Conservation (phyloP, 257 asterid genomes). For the Solanum clarkiae region DNA sequence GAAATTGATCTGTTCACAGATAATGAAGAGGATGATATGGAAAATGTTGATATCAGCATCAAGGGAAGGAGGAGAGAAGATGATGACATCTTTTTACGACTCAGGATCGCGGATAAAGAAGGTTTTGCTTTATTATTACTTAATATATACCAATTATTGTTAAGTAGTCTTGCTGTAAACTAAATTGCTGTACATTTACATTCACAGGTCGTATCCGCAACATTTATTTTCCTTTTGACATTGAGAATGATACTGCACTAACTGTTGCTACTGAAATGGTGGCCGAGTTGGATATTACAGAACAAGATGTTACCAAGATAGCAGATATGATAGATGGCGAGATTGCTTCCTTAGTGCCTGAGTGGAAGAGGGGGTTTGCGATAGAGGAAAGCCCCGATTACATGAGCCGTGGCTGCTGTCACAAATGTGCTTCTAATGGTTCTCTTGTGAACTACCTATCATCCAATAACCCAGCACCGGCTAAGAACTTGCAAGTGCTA, state of each 20-base stretch:
- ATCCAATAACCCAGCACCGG: constrained; percentile 14
- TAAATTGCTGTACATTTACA: neutral
- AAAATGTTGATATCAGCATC: constrained; percentile 45
- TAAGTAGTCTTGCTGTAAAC: neutral
- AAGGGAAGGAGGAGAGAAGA: constrained; percentile 61
- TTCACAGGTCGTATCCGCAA: constrained; percentile 67
- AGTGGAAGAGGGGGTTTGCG: constrained; percentile 48
- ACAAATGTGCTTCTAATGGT: constrained; percentile 32
- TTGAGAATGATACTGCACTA: constrained; percentile 56
- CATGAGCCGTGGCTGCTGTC: constrained; percentile 16
- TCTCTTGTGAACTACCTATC: constrained; percentile 12
- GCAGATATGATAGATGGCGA: constrained; percentile 78
- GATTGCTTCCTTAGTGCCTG: constrained; percentile 59
- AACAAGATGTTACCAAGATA: constrained; percentile 69
- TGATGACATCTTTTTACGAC: constrained; percentile 53
- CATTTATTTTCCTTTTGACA: constrained; percentile 73
- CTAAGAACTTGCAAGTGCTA: constrained; percentile 26
- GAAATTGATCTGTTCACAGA: constrained; percentile 44
- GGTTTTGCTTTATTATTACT: constrained; percentile 24
- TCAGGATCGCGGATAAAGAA: constrained; percentile 78
- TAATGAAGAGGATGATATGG: constrained; percentile 41
- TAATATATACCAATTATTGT: neutral
- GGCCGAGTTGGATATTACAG: constrained; percentile 70
- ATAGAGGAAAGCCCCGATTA: constrained; percentile 19
- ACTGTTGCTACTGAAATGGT: constrained; percentile 88